phyloP scores from a whole-genome alignment of 2,329 filamentous ascomycete species.

The Parafenestella ontariensis region DNA sequence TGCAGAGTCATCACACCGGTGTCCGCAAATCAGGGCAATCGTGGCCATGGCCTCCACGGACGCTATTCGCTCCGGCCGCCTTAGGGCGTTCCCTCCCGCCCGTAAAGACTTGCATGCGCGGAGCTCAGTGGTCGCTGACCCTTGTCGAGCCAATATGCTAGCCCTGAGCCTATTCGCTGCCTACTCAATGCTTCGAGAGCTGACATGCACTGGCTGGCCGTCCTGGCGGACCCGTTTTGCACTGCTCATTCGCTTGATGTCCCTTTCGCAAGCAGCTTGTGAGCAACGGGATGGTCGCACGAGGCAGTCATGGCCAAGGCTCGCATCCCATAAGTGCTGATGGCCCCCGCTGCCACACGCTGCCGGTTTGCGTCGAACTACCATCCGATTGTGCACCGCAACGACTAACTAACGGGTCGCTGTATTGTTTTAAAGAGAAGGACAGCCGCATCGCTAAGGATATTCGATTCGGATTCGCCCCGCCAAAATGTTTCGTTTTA shows the following conservation, averaged over 20 bases:
- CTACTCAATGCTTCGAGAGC: slow-evolving; percentile 30
- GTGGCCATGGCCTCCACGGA: slow-evolving; percentile 14
- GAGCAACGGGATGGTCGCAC: slow-evolving; percentile 25
- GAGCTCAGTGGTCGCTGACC: slow-evolving; percentile 39
- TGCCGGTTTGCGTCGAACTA: slow-evolving; percentile 24
- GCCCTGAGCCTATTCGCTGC: slow-evolving; percentile 33
- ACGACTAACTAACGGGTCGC: slow-evolving; percentile 8
- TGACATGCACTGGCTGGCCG: slow-evolving; percentile 40
- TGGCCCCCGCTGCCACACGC: slow-evolving; percentile 38
- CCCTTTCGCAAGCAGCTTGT: slow-evolving; percentile 20
- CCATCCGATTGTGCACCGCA: slow-evolving; percentile 13
- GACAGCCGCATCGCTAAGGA: slow-evolving; percentile 5
- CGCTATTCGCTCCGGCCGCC: slow-evolving; percentile 30
- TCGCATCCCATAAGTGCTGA: slow-evolving; percentile 35
- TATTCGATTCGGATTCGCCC: not conserved
- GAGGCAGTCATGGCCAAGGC: slow-evolving; percentile 21
- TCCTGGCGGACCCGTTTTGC: slow-evolving; percentile 25
- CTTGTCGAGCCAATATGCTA: slow-evolving; percentile 41
- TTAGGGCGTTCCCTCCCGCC: slow-evolving; percentile 35
- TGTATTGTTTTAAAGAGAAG: slow-evolving; percentile 12
- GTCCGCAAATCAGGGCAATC: slow-evolving; percentile 25
- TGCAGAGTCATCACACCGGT: slow-evolving; percentile 35
- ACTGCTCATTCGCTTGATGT: slow-evolving; percentile 22
- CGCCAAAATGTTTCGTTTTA: slow-evolving; percentile 44
- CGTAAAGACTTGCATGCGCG: slow-evolving; percentile 25